Base-by-base conservation (phyloP, 225 moss, liverwort and hornwort genomes). In the Anthoceros angustus region DNA sequence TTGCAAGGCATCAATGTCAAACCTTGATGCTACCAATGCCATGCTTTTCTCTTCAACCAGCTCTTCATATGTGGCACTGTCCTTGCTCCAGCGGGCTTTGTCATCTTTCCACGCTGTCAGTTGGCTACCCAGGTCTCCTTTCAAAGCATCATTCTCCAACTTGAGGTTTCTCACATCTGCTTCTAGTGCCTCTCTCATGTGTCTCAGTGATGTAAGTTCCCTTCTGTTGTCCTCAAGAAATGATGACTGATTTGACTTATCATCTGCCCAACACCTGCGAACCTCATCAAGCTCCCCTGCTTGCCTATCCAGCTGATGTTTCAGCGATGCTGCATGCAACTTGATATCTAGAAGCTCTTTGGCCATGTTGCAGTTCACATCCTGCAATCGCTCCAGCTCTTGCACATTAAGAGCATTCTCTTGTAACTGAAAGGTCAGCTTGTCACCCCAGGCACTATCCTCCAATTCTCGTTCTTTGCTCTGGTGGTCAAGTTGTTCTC, bases 221-320 rank as follows among this genome's bases (percentile, higher is more conserved):
- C 23, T 55, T 23, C 55, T 55, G 55, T 55, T 55, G 55, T 55
- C 55, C 55, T 55, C 55, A 23, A 55, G 55, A 9, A 55, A 18
- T 23, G 23, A 23, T 1, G 55, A 55, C n/a, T 55, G 55, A 55
- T 55, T 55, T 1, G 14, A 55, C 23, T 55, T 55, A 23, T 55
- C 55, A 55, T 55, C 55, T 55, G 55, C 55, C 55, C 55, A 55
- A 23, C 55, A 55, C 23, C 55, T 9, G 5, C 55, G 18, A 7
- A 23, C 23, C 14, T 55, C 55, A 20, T 55, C 55, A 7, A 55
- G 23, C 55, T 55, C 23, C 7, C 1, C 55, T 55, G 55, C 6
- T 55, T 55, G 55, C 55, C 23, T 20, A 55, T 55, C 55, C 7
- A 55, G n/a, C n/a, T 55, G 18, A 55, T 7, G 18, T 23, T 55